These are phyloP conservation scores for Alternaria sp. DNA, from an alignment of 2,329 filamentous ascomycete species.

Conservation along the genomic window DNA sequence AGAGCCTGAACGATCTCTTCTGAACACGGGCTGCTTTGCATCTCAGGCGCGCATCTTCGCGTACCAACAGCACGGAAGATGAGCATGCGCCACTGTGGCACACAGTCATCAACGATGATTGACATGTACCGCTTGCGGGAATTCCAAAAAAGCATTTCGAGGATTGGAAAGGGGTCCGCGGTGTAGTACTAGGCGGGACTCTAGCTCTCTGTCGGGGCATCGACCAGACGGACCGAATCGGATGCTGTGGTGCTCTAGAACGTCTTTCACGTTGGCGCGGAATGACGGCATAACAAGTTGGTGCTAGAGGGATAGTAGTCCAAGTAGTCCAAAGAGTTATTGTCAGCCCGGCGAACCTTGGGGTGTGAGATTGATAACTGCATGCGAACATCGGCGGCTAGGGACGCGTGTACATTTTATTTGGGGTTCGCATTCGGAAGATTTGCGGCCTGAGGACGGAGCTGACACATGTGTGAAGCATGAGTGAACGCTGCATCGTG, in stretches of 20 bases:
- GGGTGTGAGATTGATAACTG: not conserved
- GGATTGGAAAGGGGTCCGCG: conserved; percentile 12
- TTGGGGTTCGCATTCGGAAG: conserved; percentile 17
- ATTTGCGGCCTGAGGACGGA: conserved; percentile 15
- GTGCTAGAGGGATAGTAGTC: not conserved
- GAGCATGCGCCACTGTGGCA: conserved; percentile 46
- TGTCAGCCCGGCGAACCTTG: not conserved
- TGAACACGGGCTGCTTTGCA: conserved; percentile 44
- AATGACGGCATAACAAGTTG: not conserved
- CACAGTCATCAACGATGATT: conserved; percentile 38
- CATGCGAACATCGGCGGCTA: conserved; percentile 10
- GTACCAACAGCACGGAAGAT: conserved; percentile 13
- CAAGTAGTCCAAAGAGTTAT: conserved; percentile 3
- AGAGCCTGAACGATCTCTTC: conserved; percentile 85
- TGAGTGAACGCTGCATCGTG: conserved; percentile 26
- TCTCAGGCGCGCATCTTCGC: not conserved
- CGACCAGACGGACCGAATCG: conserved; percentile 10
- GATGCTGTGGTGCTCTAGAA: conserved; percentile 2
- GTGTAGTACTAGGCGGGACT: conserved; percentile 18
- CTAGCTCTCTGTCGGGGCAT: conserved; percentile 11
- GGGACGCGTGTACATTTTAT: conserved; percentile 14
- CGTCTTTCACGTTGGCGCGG: not conserved
- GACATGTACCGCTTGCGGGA: conserved; percentile 26
- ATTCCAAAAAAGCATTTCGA: conserved; percentile 13
- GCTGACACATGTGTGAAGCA: conserved; percentile 39